Evolutionary conservation across 345 rosid species (phyloP).

Genomic region (Eutrema yunnanense): DNA sequence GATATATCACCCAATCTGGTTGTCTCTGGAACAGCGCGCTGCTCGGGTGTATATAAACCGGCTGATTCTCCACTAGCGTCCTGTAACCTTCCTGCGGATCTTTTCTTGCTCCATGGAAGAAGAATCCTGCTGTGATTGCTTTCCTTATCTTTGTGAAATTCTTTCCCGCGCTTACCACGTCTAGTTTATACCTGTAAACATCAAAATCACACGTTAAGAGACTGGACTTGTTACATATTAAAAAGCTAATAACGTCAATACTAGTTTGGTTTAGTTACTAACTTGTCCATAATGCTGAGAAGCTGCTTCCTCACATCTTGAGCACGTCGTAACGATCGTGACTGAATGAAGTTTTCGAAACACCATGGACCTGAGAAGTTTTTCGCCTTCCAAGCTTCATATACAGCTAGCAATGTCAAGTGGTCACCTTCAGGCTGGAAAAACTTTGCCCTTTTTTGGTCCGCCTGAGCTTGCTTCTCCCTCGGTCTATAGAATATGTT

Average conservation of each 20-base stretch:
- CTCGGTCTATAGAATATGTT: constrained; percentile 89
- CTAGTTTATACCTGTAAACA: constrained; percentile 64
- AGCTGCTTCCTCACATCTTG: constrained; percentile 89
- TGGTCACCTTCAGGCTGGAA: constrained; percentile 92
- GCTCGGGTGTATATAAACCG: constrained; percentile 83
- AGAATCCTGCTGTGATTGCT: constrained; percentile 90
- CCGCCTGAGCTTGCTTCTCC: constrained; percentile 94
- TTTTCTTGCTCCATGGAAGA: constrained; percentile 75
- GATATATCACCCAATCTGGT: constrained; percentile 95
- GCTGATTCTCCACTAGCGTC: constrained; percentile 80
- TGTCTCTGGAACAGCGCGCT: constrained; percentile 91
- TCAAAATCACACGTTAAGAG: not conserved
- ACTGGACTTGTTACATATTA: not conserved
- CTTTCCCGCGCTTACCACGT: constrained; percentile 74
- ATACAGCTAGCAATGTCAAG: constrained; percentile 82
- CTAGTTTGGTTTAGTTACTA: constrained; percentile 19
- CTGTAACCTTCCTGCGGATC: constrained; percentile 90
- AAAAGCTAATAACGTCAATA: not conserved
- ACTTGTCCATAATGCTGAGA: constrained; percentile 88
- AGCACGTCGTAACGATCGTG: constrained; percentile 72
- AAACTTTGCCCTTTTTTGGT: constrained; percentile 87
- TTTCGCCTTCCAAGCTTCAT: constrained; percentile 91
- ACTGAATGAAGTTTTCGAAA: constrained; percentile 80
- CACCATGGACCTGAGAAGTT: constrained; percentile 92
- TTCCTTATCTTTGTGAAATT: constrained; percentile 70